Percentiles rank a stretch among this genome's conserved stretches.
Conservation (phyloP, 192 early-diverging fungal genomes). For the Backusella westeae region DNA sequence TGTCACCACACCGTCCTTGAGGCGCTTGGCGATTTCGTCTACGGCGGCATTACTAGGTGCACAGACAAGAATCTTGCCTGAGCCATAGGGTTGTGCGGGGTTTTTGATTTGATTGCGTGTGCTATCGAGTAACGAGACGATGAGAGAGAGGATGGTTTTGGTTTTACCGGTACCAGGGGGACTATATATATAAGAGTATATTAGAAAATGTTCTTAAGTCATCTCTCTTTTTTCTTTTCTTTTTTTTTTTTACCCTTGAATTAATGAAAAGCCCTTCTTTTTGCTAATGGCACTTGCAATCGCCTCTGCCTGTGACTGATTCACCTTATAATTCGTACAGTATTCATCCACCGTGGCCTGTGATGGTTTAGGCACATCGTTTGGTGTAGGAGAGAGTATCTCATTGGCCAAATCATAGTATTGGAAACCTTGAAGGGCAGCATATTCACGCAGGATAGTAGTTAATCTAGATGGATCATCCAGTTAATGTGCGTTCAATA, state of each 20-base stretch:
- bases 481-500: background rate
- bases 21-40: slow-evolving; percentile 90
- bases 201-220: background rate
- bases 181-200: slow-evolving; percentile 27
- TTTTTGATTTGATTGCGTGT: slow-evolving; percentile 14
- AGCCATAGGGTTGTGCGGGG: background rate
- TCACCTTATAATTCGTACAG: slow-evolving; percentile 62
- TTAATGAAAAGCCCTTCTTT: slow-evolving; percentile 78
- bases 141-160: slow-evolving; percentile 84
- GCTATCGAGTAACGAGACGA: slow-evolving; percentile 61
- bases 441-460: slow-evolving; percentile 81
- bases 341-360: slow-evolving; percentile 1
- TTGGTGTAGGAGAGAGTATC: slow-evolving; percentile 58
- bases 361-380: slow-evolving; percentile 36
- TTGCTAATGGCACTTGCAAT: slow-evolving; percentile 64
- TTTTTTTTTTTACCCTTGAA: slow-evolving; percentile 65
- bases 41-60: slow-evolving; percentile 97
- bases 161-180: slow-evolving; percentile 77
- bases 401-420: slow-evolving; percentile 57
- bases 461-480: slow-evolving; percentile 50
- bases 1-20: slow-evolving; percentile 73
- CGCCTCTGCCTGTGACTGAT: slow-evolving; percentile 88
- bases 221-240: background rate
- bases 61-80: slow-evolving; percentile 74
- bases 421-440: slow-evolving; percentile 65